Conservation (phyloP, 2,329 filamentous ascomycete species). For the Fusarium piperis region DNA sequence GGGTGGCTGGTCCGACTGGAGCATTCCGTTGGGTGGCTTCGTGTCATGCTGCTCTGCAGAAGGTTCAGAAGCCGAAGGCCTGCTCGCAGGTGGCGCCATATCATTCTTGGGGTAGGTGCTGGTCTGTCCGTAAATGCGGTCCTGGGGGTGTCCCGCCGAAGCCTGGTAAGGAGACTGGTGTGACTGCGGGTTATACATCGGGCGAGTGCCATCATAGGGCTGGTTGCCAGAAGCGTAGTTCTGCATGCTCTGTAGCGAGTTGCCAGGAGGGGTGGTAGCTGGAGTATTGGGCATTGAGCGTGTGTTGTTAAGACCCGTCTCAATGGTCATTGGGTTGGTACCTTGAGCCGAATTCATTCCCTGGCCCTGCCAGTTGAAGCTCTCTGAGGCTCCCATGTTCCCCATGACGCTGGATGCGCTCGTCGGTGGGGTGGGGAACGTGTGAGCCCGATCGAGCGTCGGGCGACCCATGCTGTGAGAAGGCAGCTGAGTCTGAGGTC, state of each 20-base stretch:
- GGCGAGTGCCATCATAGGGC: constrained; percentile 79
- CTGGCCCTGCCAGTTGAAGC: constrained; percentile 79
- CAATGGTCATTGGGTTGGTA: constrained; percentile 80
- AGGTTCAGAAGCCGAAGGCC: constrained; percentile 65
- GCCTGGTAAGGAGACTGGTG: constrained; percentile 79
- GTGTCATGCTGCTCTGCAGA: constrained; percentile 71
- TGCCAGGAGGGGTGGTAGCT: constrained; percentile 87
- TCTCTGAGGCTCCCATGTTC: constrained; percentile 78
- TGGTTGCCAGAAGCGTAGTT: constrained; percentile 75
- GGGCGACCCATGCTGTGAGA: constrained; percentile 82
- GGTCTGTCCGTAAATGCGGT: constrained; percentile 74
- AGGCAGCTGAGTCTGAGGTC: constrained; percentile 63
- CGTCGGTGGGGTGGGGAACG: constrained; percentile 92
- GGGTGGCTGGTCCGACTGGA: constrained; percentile 60
- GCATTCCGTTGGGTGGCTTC: constrained; percentile 73
- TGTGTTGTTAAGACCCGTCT: constrained; percentile 78
- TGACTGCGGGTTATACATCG: constrained; percentile 79
- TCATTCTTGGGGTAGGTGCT: constrained; percentile 81
- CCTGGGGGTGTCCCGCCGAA: constrained; percentile 66
- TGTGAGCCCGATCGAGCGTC: constrained; percentile 84
- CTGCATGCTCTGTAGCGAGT: constrained; percentile 79
- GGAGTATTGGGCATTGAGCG: constrained; percentile 92
- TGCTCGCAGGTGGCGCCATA: constrained; percentile 82
- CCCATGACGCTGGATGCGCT: constrained; percentile 88
- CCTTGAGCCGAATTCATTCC: constrained; percentile 71